Evolutionary conservation across 2,329 filamentous ascomycete genomes (phyloP).

Genomic region (Paecilomyces formosus): DNA sequence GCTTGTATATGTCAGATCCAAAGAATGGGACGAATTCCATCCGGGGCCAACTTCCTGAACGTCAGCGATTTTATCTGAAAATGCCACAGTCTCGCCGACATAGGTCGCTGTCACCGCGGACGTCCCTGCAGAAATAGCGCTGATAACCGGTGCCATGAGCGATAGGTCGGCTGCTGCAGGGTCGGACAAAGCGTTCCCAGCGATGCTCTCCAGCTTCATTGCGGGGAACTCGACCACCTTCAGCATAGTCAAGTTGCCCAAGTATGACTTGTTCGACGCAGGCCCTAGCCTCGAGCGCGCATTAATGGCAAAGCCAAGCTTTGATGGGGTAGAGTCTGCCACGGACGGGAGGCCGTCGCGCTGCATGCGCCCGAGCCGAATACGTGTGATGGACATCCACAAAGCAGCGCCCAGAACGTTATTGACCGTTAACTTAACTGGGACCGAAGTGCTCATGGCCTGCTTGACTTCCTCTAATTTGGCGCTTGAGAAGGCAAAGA

Average conservation of each 20-base stretch:
- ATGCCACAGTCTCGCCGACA: background rate
- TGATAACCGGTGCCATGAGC: background rate
- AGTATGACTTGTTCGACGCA: background rate
- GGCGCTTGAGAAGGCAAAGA: background rate
- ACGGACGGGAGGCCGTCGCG: background rate
- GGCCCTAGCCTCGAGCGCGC: background rate
- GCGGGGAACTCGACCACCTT: background rate
- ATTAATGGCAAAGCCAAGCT: background rate
- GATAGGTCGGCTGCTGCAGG: background rate
- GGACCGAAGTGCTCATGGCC: background rate
- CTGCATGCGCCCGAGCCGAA: background rate
- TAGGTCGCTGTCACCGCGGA: background rate
- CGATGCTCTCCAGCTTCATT: background rate
- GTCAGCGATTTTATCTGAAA: background rate
- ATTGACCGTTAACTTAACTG: background rate
- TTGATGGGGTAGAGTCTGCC: background rate
- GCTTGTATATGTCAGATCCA: background rate
- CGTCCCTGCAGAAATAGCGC: background rate
- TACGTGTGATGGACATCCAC: background rate
- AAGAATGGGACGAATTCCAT: background rate
- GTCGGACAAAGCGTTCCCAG: background rate
- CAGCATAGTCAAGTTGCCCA: background rate
- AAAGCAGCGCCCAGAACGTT: background rate
- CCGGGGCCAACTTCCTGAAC: background rate
- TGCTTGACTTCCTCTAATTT: background rate